Evolutionary conservation across 2,329 filamentous ascomycete genomes (phyloP), one percentile per base, ranked within the genome.

Genomic region (Gnomoniopsis sp.): DNA sequence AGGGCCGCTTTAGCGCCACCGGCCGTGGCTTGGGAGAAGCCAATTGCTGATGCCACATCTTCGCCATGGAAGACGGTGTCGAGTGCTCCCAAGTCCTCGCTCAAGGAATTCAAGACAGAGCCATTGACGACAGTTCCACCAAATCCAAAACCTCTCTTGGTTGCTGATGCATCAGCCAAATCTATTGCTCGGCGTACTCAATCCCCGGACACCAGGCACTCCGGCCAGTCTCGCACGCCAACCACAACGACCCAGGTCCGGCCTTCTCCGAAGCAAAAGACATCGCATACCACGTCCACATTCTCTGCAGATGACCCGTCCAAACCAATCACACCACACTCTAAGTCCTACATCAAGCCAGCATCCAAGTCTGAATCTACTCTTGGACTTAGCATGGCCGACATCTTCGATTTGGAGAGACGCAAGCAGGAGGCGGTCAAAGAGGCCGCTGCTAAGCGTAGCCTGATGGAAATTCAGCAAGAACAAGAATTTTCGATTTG

Each of bases 401-500:
- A 96, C 65, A 99, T 99, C 58, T 88, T 98, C 15, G 87, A 87
- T 8, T 87, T 96, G 68, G 92, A 99, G 73, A 86, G 88, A 70
- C 85, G 85, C 10, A 93, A 97, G 70, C 95, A 96, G 69, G 86
- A 91, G 58, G 83, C 85, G 19, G 87, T 96, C 61, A 88, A 86
- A 55, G 93, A 96, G 70, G 91, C 92, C 1, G 87, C 87, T 12
- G 90, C 92, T 2, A 97, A 96, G 74, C 84, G 93, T 57, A 95
- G 90, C 63, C 76, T 99, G 33, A 88, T 96, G 68, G 95, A 98
- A 63, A 99, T 99, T 60, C 95, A 99, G 71, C 87, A 95, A 64
- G 95, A 99, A 73, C 95, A 99, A 70, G 91, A 91, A 53, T 99
- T 99, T 70, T 91, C 97, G 70, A 88, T 96, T 70, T 96, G 93